phyloP scores from a whole-genome alignment of 768 basidiomycete species.

The Scleroderma citrinum region DNA sequence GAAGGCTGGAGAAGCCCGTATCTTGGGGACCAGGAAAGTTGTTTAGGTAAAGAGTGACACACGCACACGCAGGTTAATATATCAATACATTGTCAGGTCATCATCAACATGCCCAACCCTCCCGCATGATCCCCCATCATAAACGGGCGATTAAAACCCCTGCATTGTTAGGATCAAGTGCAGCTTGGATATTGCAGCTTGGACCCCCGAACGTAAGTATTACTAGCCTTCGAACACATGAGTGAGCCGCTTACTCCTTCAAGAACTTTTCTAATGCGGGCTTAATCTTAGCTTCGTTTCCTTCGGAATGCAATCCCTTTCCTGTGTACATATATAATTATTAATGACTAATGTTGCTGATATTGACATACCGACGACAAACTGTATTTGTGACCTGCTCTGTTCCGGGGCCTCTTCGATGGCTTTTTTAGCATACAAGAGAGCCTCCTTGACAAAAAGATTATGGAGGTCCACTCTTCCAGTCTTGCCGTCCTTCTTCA shows the following conservation, averaged over 20 bases:
- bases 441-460: conserved; percentile 85
- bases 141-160: neutral
- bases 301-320: conserved; percentile 75
- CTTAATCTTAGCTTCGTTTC: conserved; percentile 72
- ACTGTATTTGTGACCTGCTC: conserved; percentile 52
- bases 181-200: neutral
- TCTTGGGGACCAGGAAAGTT: too few species aligned
- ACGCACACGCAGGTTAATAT: too few species aligned
- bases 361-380: conserved; percentile 67
- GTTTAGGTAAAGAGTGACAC: too few species aligned
- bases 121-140: too few species aligned
- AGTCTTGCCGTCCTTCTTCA: neutral
- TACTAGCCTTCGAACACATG: neutral
- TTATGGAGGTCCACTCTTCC: conserved; percentile 30
- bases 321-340: conserved; percentile 31
- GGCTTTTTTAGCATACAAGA: conserved; percentile 59
- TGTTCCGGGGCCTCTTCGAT: conserved; percentile 53
- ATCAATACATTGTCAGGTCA: too few species aligned
- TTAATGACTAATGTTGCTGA: neutral
- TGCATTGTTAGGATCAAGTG: neutral
- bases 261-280: conserved; percentile 83
- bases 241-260: conserved; percentile 46
- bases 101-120: too few species aligned
- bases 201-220: neutral
- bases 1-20: too few species aligned